phyloP scores from a whole-genome alignment of 768 basidiomycete genomes.

The Cytidiella melzeri region DNA sequence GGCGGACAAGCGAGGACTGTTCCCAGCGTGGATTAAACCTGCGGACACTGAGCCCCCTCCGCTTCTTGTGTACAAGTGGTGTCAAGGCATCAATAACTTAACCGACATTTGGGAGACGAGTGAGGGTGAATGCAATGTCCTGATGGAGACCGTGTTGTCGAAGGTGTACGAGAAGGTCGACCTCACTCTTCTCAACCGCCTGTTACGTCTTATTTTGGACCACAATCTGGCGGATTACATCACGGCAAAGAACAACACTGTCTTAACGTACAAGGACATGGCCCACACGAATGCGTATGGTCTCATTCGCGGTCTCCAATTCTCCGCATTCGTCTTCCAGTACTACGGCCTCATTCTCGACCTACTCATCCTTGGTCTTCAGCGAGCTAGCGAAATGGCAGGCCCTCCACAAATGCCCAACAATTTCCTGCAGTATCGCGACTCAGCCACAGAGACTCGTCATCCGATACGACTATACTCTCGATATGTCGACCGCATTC shows the following conservation, averaged over 20 bases:
- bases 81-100: slow-evolving; percentile 98
- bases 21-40: slow-evolving; percentile 99
- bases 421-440: slow-evolving; percentile 96
- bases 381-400: slow-evolving; percentile 98
- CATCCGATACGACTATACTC: slow-evolving; percentile 99
- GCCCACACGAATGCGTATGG: slow-evolving; percentile 97
- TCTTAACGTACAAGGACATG: slow-evolving; percentile 96
- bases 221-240: slow-evolving; percentile 99
- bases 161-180: slow-evolving; percentile 99
- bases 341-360: slow-evolving; percentile 96
- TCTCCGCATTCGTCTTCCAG: slow-evolving; percentile 99
- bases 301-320: slow-evolving; percentile 94
- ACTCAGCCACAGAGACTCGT: slow-evolving; percentile 89
- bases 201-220: slow-evolving; percentile 93
- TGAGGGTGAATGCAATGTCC: slow-evolving; percentile 95
- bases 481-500: slow-evolving; percentile 90
- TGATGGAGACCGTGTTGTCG: slow-evolving; percentile 98
- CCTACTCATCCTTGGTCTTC: slow-evolving; percentile 92
- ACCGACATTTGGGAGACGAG: slow-evolving; percentile 98
- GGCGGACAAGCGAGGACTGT: slow-evolving; percentile 95
- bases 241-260: slow-evolving; percentile 97
- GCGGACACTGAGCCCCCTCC: slow-evolving; percentile 95
- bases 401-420: slow-evolving; percentile 97
- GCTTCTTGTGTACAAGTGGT: slow-evolving; percentile 97
- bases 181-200: slow-evolving; percentile 88